A percentile compares a stretch with the other conserved stretches of the same genome.
Conservation (phyloP, 75 land plant species). For the Isoetes taiwanensis region DNA sequence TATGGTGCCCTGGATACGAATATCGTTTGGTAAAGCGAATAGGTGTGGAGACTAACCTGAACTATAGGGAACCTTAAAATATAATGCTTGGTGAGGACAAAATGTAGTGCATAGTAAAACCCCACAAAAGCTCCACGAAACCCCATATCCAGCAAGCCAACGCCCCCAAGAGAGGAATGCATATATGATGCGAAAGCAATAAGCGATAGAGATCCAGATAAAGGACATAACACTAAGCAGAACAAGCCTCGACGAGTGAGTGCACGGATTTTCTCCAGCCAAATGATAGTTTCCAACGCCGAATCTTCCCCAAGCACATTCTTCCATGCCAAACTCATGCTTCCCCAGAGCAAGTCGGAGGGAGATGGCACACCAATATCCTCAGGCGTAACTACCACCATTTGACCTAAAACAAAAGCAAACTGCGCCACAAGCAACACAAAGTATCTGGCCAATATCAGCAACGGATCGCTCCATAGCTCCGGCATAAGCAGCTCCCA, state of each 20-base stretch:
- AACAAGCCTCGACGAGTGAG: constrained; percentile 7
- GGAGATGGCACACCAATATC: constrained; percentile 10
- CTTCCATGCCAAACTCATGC: constrained; percentile 16
- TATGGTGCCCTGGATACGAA: not conserved
- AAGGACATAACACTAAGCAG: not conserved
- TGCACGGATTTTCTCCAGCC: constrained; percentile 9
- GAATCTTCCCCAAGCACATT: constrained; percentile 7
- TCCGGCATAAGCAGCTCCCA: constrained; percentile 8
- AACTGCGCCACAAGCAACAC: not conserved
- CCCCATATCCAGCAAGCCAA: not conserved
- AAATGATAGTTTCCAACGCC: constrained; percentile 4
- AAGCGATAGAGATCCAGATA: constrained; percentile 17
- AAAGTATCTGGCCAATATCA: not conserved
- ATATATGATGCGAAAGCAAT: constrained; percentile 7
- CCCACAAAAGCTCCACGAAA: constrained; percentile 50
- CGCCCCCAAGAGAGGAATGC: not conserved
- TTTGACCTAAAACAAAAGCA: constrained; percentile 15
- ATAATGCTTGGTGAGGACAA: constrained; percentile 32
- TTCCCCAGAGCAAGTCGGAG: constrained; percentile 12
- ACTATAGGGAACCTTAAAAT: constrained; percentile 63
- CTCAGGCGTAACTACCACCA: constrained; percentile 10
- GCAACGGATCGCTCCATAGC: not conserved
- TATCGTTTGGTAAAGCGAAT: not conserved
- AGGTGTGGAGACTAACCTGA: constrained; percentile 40
- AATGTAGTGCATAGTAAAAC: constrained; percentile 34